Base-by-base conservation (phyloP, 371 early-diverging fungal species). In the Mucor plumbeus region DNA sequence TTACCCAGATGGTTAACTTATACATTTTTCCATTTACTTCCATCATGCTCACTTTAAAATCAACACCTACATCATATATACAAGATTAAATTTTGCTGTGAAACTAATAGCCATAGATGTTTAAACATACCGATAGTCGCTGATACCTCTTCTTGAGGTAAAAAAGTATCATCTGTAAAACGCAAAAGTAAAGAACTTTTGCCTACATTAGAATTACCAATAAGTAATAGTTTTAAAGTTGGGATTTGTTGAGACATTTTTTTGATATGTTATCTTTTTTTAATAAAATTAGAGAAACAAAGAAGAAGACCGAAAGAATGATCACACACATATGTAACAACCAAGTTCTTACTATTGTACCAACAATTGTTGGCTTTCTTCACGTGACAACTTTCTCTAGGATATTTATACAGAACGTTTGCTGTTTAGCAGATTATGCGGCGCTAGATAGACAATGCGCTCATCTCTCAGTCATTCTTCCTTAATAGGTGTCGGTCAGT, bases 171-270 rank as follows among this genome's bases (percentile, higher is more conserved):
- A 73, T 99, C 99, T n/a, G 96, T 95, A 76, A 98, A 99, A 67
- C 99, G 90, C 59, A 96, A 85, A 41, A 99, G 87, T 39, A 99
- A 77, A 35, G 95, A 95, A 40, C 97, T 97, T 80, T 99, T 99
- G 56, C 99, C 99, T 10, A 99, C 98, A 55, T 96, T 97, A 41
- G 95, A 95, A 84, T 99, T 99, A 60, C 99, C 99, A 76, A 99
- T 97, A 43, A 99, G 88, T 35, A 99, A 87, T 48, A 99, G 85
- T 74, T 99, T 99, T 77, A 99, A 94, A 5, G 97, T 97, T 26
- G 92, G 76, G 19, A 65, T 33, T 58, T 59, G 66, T 19, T 65
- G 70, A 48, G 69, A 64, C 70, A 70, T 70, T 15, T 38, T 26
- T 26, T 3, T 26, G 26, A 0, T 47, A 15, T 44, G 9, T 38